A percentile compares a stretch with the other conserved stretches of the same genome.
phyloP scores from a whole-genome alignment of 2,329 filamentous ascomycete genomes.

The Paradendryphiella salina region DNA sequence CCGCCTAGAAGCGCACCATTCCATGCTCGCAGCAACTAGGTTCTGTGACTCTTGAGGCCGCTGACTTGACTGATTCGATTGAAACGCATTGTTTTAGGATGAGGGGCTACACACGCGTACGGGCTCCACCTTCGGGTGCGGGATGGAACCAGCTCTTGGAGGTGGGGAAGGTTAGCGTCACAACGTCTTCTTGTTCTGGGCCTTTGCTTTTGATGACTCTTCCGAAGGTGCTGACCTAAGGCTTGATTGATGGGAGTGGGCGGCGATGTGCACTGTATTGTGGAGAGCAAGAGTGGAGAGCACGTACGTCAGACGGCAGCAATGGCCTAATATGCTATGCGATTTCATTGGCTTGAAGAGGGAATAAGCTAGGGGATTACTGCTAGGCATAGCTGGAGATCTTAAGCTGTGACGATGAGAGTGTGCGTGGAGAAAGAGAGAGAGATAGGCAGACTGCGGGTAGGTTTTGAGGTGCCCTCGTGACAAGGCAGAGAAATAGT shows the following conservation, averaged over 20 bases:
- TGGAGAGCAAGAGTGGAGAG: not conserved
- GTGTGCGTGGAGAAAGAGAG: not conserved
- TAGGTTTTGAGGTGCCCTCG: not conserved
- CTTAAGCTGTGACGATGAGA: not conserved
- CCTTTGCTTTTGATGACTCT: no score
- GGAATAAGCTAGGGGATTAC: not conserved
- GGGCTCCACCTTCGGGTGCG: no score
- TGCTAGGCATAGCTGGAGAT: not conserved
- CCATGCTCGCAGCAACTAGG: no score
- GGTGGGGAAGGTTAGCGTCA: no score
- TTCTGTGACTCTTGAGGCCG: no score
- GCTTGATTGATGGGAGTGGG: not conserved
- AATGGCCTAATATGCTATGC: not conserved
- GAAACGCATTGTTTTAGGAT: no score
- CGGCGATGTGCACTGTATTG: not conserved
- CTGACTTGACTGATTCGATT: no score
- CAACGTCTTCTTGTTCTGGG: no score
- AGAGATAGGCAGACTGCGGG: not conserved
- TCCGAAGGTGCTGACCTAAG: not conserved
- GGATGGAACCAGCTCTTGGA: no score
- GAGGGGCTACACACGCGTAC: no score
- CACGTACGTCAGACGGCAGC: slow-evolving; percentile 7
- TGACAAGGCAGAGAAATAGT: not conserved
- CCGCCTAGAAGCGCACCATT: no score
- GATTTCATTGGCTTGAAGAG: not conserved